Percentiles rank a stretch among this genome's conserved stretches.
phyloP scores from a whole-genome alignment of 768 basidiomycete genomes.

The Mycena filopes region DNA sequence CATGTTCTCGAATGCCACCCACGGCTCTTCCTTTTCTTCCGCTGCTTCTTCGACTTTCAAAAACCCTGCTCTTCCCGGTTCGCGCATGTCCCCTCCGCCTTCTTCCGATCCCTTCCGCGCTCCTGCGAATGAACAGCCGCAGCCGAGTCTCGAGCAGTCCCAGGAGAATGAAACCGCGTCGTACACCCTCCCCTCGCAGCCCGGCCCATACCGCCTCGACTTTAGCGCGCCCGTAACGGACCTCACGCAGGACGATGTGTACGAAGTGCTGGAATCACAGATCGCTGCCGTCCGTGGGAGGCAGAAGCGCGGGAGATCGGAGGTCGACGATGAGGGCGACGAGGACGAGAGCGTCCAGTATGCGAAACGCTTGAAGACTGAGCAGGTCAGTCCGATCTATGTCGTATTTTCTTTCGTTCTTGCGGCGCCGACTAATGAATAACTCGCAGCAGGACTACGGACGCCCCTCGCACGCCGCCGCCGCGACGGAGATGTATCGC shows the following conservation, averaged over 20 bases:
- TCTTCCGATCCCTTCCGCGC: background rate
- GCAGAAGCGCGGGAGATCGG: slow-evolving; percentile 17
- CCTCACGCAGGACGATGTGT: slow-evolving; percentile 18
- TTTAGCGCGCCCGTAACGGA: slow-evolving; percentile 13
- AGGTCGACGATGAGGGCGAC: slow-evolving; percentile 21
- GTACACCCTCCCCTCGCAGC: slow-evolving; percentile 14
- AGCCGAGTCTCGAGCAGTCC: background rate
- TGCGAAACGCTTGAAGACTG: slow-evolving; percentile 20
- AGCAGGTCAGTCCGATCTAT: background rate
- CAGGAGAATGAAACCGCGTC: background rate
- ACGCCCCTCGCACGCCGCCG: background rate
- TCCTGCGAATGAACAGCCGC: slow-evolving; percentile 1
- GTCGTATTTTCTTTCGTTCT: background rate
- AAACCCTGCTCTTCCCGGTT: slow-evolving; percentile 19
- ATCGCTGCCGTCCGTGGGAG: background rate
- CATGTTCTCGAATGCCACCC: slow-evolving; percentile 16
- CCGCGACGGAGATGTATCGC: slow-evolving; percentile 13
- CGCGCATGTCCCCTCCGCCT: slow-evolving; percentile 11
- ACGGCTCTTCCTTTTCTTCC: background rate
- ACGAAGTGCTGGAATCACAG: slow-evolving; percentile 10
- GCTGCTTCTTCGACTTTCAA: no score
- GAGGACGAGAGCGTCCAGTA: slow-evolving; percentile 5
- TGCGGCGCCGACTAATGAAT: no score
- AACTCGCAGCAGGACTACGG: background rate
- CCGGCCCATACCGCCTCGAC: slow-evolving; percentile 18